Evolutionary conservation across 148 eudicot species (phyloP), one percentile per base, ranked within the genome.

Genomic region (Camellia granthamiana): DNA sequence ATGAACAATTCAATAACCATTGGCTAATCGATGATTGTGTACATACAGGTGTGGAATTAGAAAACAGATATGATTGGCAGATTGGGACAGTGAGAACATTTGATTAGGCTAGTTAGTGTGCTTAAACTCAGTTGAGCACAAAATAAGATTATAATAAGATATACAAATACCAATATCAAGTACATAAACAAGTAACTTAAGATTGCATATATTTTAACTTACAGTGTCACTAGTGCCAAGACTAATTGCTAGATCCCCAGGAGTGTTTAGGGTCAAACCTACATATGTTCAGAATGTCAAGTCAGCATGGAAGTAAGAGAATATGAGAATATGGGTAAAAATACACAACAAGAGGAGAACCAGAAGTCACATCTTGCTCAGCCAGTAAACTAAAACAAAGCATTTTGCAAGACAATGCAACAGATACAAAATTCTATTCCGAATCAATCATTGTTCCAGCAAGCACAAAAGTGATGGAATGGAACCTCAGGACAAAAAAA

Each of bases 211-310:
- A 10, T 71, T 55, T 55, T 14, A 58, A 92, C 97, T 91, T 78
- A 95, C 98, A 51, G 98, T 95, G 87, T 95, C 98, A 85, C 98
- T 95, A 43, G 98, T 95, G 69, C 98, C 98, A 71, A 93, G 97
- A 89, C 99, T 95, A 64, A 95, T 87, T 68, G 94, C 99, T 84
- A 95, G 91, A 83, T 95, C 99, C 72, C 99, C 99, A 30, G 94
- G 93, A 72, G 89, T 87, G 88, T 90, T 92, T 60, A 95, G 90
- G 78, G 97, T 95, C 84, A 95, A 89, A 44, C 99, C 99, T 93
- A 85, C 78, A 81, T 3, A 81, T 16, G 38, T 66, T 42, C 55
- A 65, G 74, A 65, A 61, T 23, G 19, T 41, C 3, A 4, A 44
- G 21, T 80, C 38, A 72, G 62, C 13, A 55, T 67, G 55, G 67